Base-by-base conservation (phyloP, 1,284 basidiomycete species). In the Spongispora temasekensis region DNA sequence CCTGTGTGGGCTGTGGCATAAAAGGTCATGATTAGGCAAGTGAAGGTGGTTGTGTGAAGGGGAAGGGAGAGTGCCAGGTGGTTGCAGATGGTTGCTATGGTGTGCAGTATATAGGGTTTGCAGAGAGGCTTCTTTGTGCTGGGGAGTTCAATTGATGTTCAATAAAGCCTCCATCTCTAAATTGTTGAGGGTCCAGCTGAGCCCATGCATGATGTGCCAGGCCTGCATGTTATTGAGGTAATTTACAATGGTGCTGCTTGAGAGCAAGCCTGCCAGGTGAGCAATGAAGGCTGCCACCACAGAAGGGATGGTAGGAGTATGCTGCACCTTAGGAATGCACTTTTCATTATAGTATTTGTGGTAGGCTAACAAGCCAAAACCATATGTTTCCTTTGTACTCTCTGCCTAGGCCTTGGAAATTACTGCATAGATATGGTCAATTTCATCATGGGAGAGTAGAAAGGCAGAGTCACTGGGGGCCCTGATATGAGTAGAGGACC, bases 11-110 rank as follows among this genome's bases (percentile, higher is more conserved):
- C 37, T 0, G 51, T 55, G 1, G 52, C 23, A 13, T 44, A 62
- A 4, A 62, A 61, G 0, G 10, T 13, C 1, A 55, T 62, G 19
- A 56, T 61, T 0, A 62, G 32, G 27, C 59, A 57, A 0, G 60
- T 25, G 4, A 55, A 62, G 0, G 55, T 12, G 0, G 46, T 10
- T 1, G 52, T 23, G 3, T 55, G 3, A 2, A 61, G 44, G 0
- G 35, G 59, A 0, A 1, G 0, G 0, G 30, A 3, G 0, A 57
- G 35, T 13, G 2, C 0, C 0, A 62, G 35, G 0, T 52, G 44
- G 1, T 1, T 1, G 0, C 4, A n/a, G 3, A 62, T 56, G 5
- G 1, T 3, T 3, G 1, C 1, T 0, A 62, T 21, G 28, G 4
- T 50, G 1, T 56, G 21, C 1, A 51, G 5, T 1, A 51, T 61